Evolutionary conservation across 2,329 filamentous ascomycete species (phyloP).

Genomic region (Ophiostoma piceae): DNA sequence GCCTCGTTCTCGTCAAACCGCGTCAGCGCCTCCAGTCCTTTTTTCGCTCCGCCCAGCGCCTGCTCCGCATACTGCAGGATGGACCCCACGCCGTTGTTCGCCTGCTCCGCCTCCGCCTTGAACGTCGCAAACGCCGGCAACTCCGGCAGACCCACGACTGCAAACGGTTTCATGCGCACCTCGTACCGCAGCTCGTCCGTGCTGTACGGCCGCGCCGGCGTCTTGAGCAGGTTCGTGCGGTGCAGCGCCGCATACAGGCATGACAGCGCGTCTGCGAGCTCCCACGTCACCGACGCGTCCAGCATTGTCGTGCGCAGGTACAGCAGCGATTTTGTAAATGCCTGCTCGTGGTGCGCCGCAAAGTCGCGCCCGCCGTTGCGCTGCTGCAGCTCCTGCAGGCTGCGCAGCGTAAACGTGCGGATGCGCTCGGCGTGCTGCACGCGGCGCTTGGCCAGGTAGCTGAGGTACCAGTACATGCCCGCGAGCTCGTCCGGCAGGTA

Average conservation of each 20-base stretch:
- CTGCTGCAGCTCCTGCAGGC: slow-evolving; percentile 34
- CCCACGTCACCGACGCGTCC: slow-evolving; percentile 59
- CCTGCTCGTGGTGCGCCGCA: slow-evolving; percentile 36
- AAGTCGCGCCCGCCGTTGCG: slow-evolving; percentile 25
- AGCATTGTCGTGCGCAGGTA: slow-evolving; percentile 58
- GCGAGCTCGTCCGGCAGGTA: slow-evolving; percentile 81
- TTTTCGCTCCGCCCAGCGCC: slow-evolving; percentile 46
- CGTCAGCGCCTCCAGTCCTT: slow-evolving; percentile 52
- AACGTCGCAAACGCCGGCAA: slow-evolving; percentile 63
- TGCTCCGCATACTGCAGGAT: slow-evolving; percentile 45
- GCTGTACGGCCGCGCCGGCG: slow-evolving; percentile 58
- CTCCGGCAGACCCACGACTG: slow-evolving; percentile 60
- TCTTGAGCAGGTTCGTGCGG: slow-evolving; percentile 51
- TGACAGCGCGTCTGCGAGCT: slow-evolving; percentile 50
- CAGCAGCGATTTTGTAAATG: slow-evolving; percentile 46
- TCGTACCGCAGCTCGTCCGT: slow-evolving; percentile 67
- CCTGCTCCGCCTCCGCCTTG: slow-evolving; percentile 38
- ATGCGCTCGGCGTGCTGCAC: slow-evolving; percentile 68
- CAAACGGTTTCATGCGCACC: slow-evolving; percentile 80
- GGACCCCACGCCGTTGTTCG: slow-evolving; percentile 36
- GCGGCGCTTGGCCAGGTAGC: slow-evolving; percentile 64
- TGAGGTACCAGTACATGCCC: slow-evolving; percentile 87
- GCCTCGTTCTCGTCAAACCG: slow-evolving; percentile 48
- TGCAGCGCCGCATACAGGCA: slow-evolving; percentile 62
- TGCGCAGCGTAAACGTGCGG: slow-evolving; percentile 54